Percentiles rank a stretch among this genome's conserved stretches.
Evolutionary conservation across 1,284 basidiomycete species (phyloP).

Genomic region (Ceratobasidium sp.): DNA sequence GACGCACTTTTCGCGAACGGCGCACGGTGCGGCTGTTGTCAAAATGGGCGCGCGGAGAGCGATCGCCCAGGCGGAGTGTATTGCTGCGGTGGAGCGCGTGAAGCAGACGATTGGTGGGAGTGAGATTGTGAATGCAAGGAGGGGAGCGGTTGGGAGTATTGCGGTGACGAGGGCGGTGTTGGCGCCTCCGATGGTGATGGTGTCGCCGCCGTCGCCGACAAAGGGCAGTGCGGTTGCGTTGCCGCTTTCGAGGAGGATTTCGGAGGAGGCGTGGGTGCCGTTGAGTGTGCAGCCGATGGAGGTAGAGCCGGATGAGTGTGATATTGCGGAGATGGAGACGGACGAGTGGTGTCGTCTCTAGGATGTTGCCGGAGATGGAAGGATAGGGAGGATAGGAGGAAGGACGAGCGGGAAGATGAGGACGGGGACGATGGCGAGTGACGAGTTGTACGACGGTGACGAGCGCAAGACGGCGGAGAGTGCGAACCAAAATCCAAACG

Average conservation of each 20-base stretch:
- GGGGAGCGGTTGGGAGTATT: not conserved
- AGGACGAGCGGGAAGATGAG: no score
- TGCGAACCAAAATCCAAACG: no score
- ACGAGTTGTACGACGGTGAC: no score
- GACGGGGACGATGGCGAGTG: no score
- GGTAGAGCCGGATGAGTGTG: conserved; percentile 24
- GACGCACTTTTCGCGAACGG: conserved; percentile 11
- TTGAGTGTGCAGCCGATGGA: conserved; percentile 32
- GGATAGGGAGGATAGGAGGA: no score
- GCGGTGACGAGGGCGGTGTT: not conserved
- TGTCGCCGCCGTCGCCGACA: conserved; percentile 19
- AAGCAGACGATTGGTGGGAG: not conserved
- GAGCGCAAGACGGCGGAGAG: no score
- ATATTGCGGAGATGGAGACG: conserved; percentile 35
- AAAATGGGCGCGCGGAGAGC: conserved; percentile 17
- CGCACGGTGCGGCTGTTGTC: conserved; percentile 28
- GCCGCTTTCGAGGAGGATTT: not conserved
- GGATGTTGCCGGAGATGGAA: no score
- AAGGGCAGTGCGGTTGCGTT: not conserved
- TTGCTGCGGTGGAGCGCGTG: conserved; percentile 25
- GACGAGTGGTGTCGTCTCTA: conserved; percentile 29
- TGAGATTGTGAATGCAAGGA: conserved; percentile 21
- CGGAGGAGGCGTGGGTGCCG: conserved; percentile 25
- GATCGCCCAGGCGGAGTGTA: conserved; percentile 27
- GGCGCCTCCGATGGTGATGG: conserved; percentile 8